These are phyloP conservation scores for Antrodiella citrinella DNA, from an alignment of 768 basidiomycete genomes.

Conservation along the genomic window DNA sequence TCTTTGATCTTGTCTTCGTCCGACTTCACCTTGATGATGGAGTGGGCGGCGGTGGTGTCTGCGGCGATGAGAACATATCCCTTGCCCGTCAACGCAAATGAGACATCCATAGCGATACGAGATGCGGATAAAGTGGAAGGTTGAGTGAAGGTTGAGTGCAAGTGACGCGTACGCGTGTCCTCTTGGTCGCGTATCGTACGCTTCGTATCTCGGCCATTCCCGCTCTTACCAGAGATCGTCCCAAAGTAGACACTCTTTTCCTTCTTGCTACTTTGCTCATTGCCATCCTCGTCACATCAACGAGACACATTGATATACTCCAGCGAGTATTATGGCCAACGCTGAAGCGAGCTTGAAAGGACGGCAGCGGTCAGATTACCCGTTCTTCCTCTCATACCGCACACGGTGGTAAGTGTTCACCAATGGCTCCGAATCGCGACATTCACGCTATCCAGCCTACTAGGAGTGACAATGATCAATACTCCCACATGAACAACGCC, in stretches of 20 bases:
- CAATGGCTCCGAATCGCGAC: no score
- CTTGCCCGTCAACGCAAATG: slow-evolving; percentile 87
- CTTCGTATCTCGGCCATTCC: slow-evolving; percentile 11
- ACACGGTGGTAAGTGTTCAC: slow-evolving; percentile 59
- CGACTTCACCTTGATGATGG: slow-evolving; percentile 95
- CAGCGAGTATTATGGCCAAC: not conserved
- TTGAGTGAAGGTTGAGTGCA: not conserved
- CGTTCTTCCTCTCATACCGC: slow-evolving; percentile 51
- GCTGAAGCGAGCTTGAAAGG: slow-evolving; percentile 4
- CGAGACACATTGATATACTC: no score
- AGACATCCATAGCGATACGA: slow-evolving; percentile 66
- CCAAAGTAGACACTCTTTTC: no score
- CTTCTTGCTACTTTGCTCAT: no score
- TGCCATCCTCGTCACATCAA: no score
- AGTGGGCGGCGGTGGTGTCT: slow-evolving; percentile 82
- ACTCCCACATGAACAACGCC: slow-evolving; percentile 74
- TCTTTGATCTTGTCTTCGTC: slow-evolving; percentile 97
- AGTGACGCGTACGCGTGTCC: slow-evolving; percentile 5
- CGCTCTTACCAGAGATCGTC: no score
- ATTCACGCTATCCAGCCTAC: no score
- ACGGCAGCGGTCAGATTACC: slow-evolving; percentile 44
- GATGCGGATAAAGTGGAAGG: slow-evolving; percentile 1
- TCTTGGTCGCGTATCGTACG: slow-evolving; percentile 10
- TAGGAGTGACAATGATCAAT: slow-evolving; percentile 87
- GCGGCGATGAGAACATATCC: slow-evolving; percentile 90